A percentile compares a stretch with the other conserved stretches of the same genome.
Conservation (phyloP, 179 eudicot species). For the Silene noctiflora region DNA sequence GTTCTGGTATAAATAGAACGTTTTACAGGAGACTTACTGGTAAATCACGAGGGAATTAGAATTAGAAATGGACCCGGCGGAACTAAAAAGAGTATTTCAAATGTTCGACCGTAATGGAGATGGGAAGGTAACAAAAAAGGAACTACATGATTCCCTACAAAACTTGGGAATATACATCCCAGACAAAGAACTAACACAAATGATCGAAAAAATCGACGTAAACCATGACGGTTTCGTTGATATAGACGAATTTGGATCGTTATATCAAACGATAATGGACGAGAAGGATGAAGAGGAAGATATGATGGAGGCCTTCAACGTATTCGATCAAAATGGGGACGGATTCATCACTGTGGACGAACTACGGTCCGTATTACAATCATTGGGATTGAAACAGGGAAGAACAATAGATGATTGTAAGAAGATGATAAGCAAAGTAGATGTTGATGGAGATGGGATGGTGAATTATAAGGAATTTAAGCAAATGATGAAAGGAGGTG, state of each 20-base stretch:
- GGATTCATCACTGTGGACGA: conserved; percentile 82
- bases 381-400: conserved; percentile 68
- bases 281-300: conserved; percentile 71
- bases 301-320: conserved; percentile 73
- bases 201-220: conserved; percentile 64
- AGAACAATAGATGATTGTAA: conserved; percentile 63
- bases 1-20: not conserved
- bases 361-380: conserved; percentile 55
- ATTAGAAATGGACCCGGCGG: conserved; percentile 48
- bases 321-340: conserved; percentile 77
- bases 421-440: conserved; percentile 72
- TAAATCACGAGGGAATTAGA: not conserved
- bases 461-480: conserved; percentile 67
- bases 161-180: conserved; percentile 66
- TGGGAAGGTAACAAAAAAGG: conserved; percentile 55
- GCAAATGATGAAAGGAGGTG: conserved; percentile 82
- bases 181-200: conserved; percentile 46
- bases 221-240: conserved; percentile 71
- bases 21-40: not conserved
- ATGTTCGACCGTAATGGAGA: conserved; percentile 75
- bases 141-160: conserved; percentile 53
- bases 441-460: conserved; percentile 80
- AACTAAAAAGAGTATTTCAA: conserved; percentile 61
- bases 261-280: conserved; percentile 58
- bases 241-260: conserved; percentile 58